Evolutionary conservation across 495 filamentous ascomycete species (phyloP), one percentile per base, ranked within the genome.

Genomic region (Podospora didyma): DNA sequence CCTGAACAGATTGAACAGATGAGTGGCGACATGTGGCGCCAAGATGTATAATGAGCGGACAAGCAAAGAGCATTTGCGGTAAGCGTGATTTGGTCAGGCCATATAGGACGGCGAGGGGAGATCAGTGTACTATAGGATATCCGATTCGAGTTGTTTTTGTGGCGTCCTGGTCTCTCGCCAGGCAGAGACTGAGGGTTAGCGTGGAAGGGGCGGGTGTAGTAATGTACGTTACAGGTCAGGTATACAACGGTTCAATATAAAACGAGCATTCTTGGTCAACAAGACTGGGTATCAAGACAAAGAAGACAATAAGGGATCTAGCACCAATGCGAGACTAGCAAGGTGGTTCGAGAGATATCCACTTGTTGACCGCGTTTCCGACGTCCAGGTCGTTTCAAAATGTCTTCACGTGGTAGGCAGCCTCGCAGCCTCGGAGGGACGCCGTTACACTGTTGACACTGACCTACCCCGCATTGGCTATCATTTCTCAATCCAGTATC

Each of bases 61-160:
- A 4, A 31, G 26, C 26, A 31, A 31, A 9, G 26, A 31, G 39
- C 12, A 16, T n/a, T n/a, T n/a, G n/a, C n/a, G 39, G 39, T 14
- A 16, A 17, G n/a, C 39, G 14, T 14, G 39, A 42, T 12, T 17
- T 17, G 4, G 10, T 7, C 12, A 17, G 14, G n/a, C 39, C 34
- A 10, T 2, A 42, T 14, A 4, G 39, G 39, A 28, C 34, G 31
- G 50, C 17, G 26, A 53, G 12, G 34, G 19, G 46, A 16, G 35
- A n/a, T 14, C 5, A 35, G 41, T 14, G 19, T 53, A 22, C 11
- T 57, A 59, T 64, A 62, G 55, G 51, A 64, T 64, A 64, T 62
- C 62, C 62, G 24, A 19, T 53, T 53, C 50, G 45, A 21, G 45
- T 31, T 31, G 22, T 22, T n/a, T 22, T 47, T 21, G 12, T 42